These are phyloP conservation scores for Erodium maritimum DNA, from an alignment of 345 rosid genomes.

Conservation along the genomic window DNA sequence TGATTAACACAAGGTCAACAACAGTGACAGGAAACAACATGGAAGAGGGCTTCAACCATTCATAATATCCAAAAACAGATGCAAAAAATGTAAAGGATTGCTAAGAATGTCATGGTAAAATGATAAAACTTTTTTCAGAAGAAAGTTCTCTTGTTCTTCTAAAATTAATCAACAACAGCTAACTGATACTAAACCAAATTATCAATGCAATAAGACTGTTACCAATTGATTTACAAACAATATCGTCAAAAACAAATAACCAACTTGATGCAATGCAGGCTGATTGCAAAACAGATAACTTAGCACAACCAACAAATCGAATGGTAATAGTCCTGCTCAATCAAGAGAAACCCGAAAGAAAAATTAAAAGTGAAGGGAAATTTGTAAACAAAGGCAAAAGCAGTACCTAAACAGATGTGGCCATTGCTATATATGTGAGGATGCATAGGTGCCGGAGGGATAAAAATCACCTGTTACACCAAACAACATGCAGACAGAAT, in stretches of 20 bases:
- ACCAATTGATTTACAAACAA: background rate
- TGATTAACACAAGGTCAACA: background rate
- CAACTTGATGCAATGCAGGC: background rate
- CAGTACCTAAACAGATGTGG: constrained; percentile 86
- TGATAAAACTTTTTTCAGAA: too few relatives aligned
- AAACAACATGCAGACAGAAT: background rate
- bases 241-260: background rate
- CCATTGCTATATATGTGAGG: constrained; percentile 98
- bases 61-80: background rate
- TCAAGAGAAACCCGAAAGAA: background rate
- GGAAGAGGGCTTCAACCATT: background rate
- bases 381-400: background rate
- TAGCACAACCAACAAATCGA: background rate
- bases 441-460: constrained; percentile 82
- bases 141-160: too few relatives aligned
- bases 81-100: too few relatives aligned
- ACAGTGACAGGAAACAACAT: background rate
- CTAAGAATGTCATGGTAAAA: too few relatives aligned
- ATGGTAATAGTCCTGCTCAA: background rate
- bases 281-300: background rate
- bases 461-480: constrained; percentile 59
- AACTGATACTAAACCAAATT: background rate
- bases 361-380: background rate
- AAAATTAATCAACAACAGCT: too few relatives aligned
- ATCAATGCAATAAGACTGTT: background rate